These are phyloP conservation scores for Monosporascus sp. DNA, from an alignment of 2,329 filamentous ascomycete genomes.

Conservation along the genomic window DNA sequence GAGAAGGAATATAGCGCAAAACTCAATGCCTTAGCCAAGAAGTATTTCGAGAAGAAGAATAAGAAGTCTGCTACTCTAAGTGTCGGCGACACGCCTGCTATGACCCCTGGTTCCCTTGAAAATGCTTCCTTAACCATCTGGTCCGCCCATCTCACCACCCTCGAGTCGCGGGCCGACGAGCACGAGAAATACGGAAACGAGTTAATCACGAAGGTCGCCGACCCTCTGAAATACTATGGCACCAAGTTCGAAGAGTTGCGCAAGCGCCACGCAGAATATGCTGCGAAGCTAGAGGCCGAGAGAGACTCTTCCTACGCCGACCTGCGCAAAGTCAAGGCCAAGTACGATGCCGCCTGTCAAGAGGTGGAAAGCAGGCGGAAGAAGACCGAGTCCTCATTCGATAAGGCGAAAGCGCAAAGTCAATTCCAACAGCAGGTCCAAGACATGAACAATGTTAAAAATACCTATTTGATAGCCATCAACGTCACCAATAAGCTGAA, in stretches of 20 bases:
- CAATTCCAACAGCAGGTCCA: constrained; percentile 87
- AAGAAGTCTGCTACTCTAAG: constrained; percentile 83
- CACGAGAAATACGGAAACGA: constrained; percentile 81
- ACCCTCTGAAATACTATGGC: constrained; percentile 73
- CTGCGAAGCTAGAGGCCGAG: constrained; percentile 83
- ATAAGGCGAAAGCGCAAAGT: constrained; percentile 86
- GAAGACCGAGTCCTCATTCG: constrained; percentile 90
- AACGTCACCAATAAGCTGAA: constrained; percentile 98
- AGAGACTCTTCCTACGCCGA: constrained; percentile 79
- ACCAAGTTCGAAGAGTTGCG: constrained; percentile 83
- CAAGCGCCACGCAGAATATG: constrained; percentile 85
- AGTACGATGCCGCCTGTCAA: constrained; percentile 89
- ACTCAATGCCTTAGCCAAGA: constrained; percentile 82
- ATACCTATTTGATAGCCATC: constrained; percentile 93
- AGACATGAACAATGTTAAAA: constrained; percentile 98
- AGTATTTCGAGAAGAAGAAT: constrained; percentile 95
- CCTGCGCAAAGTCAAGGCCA: constrained; percentile 82
- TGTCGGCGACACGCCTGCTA: constrained; percentile 85
- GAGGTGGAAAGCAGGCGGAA: constrained; percentile 93
- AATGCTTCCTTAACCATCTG: constrained; percentile 96
- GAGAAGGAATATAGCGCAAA: constrained; percentile 96
- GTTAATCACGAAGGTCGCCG: constrained; percentile 74
- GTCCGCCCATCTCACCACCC: constrained; percentile 85
- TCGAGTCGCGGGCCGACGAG: constrained; percentile 82
- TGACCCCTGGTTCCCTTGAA: constrained; percentile 94